Conservation (phyloP, 2,329 filamentous ascomycete genomes). For the Nemania sp. region DNA sequence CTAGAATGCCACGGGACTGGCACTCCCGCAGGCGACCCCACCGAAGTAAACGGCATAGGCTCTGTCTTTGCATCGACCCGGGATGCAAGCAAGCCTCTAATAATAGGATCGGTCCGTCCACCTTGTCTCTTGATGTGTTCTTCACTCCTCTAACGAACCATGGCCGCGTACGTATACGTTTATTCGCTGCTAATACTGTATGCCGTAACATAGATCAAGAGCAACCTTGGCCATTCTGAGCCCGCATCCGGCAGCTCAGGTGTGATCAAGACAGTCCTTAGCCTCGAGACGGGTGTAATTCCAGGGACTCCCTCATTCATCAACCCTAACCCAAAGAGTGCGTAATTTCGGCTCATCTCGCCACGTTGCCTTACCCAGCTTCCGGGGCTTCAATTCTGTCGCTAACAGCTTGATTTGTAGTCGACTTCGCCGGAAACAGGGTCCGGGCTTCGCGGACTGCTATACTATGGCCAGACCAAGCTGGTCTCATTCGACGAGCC, state of each 20-base stretch:
- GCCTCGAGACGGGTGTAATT: constrained; percentile 1
- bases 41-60: not conserved
- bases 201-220: constrained; percentile 29
- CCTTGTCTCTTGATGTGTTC: too few relatives aligned
- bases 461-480: constrained; percentile 7
- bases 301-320: constrained; percentile 9
- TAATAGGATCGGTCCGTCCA: not conserved
- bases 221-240: constrained; percentile 41
- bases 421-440: constrained; percentile 22
- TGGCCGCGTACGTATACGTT: too few relatives aligned
- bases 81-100: not conserved
- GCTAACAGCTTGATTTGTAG: not conserved
- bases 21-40: not conserved
- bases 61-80: not conserved
- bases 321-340: constrained; percentile 5
- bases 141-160: too few relatives aligned
- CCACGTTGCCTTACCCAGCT: too few relatives aligned
- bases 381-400: too few relatives aligned
- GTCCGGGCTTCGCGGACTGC: constrained; percentile 5
- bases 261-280: constrained; percentile 3
- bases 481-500: not conserved
- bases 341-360: not conserved
- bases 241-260: constrained; percentile 31
- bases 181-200: too few relatives aligned
- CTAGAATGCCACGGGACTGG: constrained; percentile 4